Evolutionary conservation across 805 yeast genomes (phyloP), one percentile per base, ranked within the genome.

Genomic region (Teunomyces cretensis): DNA sequence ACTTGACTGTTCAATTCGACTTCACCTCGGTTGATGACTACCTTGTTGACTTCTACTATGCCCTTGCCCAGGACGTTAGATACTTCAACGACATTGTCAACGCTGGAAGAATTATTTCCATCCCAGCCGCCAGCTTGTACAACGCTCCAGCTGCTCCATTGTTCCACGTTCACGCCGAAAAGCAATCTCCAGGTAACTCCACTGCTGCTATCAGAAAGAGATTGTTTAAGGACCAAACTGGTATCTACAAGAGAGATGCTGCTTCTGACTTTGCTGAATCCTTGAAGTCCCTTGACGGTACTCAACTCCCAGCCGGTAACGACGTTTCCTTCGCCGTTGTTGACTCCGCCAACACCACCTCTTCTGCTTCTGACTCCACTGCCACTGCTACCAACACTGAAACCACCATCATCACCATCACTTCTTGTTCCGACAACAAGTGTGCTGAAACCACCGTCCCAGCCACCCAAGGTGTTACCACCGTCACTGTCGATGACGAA

Each of bases 151-250:
- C 38, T 33, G 39, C 54, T 45, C 57, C 65, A 14, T 47, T 64
- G 30, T 66, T 41, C 66, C 65, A 60, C 37, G 67, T 69, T 40
- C 64, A 58, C 48, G 51, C 45, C 12, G 55, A 55, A 30, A 43
- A 57, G 50, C 39, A 55, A 12, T 67, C 72, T 39, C 56, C 61
- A 31, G 50, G 67, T 28, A 70, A 70, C 67, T 68, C 75, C 32
- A 66, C 75, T 51, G 64, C 66, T 47, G 69, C 69, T 30, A 55
- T 68, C 58, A 68, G 68, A 61, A 70, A 58, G 58, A 67, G 75
- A 66, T 60, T 67, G 44, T 54, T 62, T 47, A 30, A 42, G 28
- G 49, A 43, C 2, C 56, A 53, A 30, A 49, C 55, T 33, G 44
- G 49, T 31, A 33, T 58, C n/a, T 54, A 48, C 44, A 59, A 60